A percentile compares a stretch with the other conserved stretches of the same genome.
Conservation (phyloP, 768 basidiomycete species). For the Clavaria fumosa region DNA sequence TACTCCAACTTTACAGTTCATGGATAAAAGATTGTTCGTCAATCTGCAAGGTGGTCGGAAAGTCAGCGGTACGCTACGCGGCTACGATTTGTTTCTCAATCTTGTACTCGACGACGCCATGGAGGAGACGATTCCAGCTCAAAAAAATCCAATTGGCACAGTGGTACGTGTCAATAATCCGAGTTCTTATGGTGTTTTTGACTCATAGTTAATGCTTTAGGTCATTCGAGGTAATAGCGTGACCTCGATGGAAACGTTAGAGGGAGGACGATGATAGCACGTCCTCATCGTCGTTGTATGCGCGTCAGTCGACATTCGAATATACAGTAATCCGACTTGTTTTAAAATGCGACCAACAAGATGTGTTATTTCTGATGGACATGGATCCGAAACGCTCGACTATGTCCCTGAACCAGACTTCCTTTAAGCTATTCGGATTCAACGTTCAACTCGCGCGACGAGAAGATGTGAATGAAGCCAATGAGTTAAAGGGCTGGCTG, state of each 20-base stretch:
- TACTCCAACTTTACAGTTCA: conserved; percentile 44
- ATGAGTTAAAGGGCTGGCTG: too few relatives aligned
- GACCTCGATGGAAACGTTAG: conserved; percentile 84
- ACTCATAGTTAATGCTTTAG: conserved; percentile 33
- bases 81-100: conserved; percentile 98
- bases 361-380: background rate
- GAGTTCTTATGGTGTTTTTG: conserved; percentile 6
- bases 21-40: conserved; percentile 96
- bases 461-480: too few relatives aligned
- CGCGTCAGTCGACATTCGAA: background rate
- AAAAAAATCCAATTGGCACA: conserved; percentile 84
- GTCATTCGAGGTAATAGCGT: conserved; percentile 96
- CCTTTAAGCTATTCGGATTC: too few relatives aligned
- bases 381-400: too few relatives aligned
- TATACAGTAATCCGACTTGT: background rate
- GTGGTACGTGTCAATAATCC: conserved; percentile 43
- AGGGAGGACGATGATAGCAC: too few relatives aligned
- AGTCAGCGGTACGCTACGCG: conserved; percentile 88
- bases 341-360: background rate
- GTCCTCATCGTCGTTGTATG: conserved; percentile 24
- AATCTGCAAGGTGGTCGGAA: conserved; percentile 90
- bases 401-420: too few relatives aligned
- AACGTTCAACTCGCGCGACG: too few relatives aligned
- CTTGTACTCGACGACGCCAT: conserved; percentile 91
- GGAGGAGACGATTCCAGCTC: conserved; percentile 81